Evolutionary conservation across 768 basidiomycete genomes (phyloP).

Genomic region (Leccinum uliginosum): DNA sequence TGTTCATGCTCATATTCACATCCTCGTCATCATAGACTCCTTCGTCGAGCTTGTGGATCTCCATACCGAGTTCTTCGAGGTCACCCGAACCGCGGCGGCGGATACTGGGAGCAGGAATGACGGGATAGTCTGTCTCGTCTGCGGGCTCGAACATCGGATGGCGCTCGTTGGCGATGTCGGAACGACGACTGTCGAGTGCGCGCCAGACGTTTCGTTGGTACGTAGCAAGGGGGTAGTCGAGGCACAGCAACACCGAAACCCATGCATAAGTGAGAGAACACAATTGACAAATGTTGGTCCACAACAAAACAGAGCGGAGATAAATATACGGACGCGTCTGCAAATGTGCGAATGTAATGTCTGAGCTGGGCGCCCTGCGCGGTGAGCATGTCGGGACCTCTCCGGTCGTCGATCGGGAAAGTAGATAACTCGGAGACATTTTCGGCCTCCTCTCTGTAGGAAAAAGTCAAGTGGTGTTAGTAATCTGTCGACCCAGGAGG

Average conservation of each 20-base stretch:
- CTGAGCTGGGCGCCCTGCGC: conserved; percentile 59
- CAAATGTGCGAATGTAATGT: conserved; percentile 64
- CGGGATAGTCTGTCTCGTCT: conserved; percentile 31
- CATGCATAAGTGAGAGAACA: background rate
- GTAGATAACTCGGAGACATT: conserved; percentile 62
- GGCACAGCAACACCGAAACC: background rate
- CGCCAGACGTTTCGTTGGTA: background rate
- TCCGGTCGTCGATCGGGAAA: conserved; percentile 33
- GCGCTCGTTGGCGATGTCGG: conserved; percentile 72
- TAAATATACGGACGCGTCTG: conserved; percentile 59
- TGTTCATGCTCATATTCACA: background rate
- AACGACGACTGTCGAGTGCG: conserved; percentile 49
- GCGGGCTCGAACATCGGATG: conserved; percentile 52
- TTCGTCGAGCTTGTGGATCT: conserved; percentile 61
- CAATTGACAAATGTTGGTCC: too few relatives aligned
- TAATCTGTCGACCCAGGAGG: background rate
- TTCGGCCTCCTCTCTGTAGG: conserved; percentile 69
- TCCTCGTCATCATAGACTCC: conserved; percentile 44
- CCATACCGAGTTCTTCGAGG: conserved; percentile 51
- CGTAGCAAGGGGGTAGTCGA: background rate
- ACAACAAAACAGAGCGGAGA: background rate
- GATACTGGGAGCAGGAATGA: conserved; percentile 64
- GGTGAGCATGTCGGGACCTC: conserved; percentile 52
- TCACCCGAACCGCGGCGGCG: conserved; percentile 40
- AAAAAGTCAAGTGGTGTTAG: background rate